Conservation (phyloP, 208 protist species). For the Acanthamoeba royreba region DNA sequence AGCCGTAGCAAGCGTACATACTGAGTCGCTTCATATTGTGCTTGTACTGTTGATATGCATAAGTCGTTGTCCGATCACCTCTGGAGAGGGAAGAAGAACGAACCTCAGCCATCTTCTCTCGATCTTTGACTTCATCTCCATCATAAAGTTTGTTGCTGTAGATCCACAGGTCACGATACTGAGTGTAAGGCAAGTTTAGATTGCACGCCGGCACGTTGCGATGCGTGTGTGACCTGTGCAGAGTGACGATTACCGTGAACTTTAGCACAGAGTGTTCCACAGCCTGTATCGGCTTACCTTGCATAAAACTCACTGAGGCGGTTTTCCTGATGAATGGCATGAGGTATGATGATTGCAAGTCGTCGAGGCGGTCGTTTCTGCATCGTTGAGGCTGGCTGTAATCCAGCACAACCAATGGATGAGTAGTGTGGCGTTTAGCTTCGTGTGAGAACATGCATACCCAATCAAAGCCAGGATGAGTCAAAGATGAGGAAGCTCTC, state of each 20-base stretch:
- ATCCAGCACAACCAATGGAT: too few relatives aligned
- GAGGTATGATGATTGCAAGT: slow-evolving; percentile 7
- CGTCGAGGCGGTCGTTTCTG: background rate
- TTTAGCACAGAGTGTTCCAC: background rate
- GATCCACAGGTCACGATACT: background rate
- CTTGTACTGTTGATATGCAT: background rate
- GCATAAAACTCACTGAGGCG: slow-evolving; percentile 13
- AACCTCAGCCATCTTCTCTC: background rate
- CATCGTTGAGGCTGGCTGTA: background rate
- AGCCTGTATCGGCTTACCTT: background rate
- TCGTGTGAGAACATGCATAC: too few relatives aligned
- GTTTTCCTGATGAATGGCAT: slow-evolving; percentile 26
- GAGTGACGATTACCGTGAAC: too few relatives aligned
- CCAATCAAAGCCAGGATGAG: too few relatives aligned
- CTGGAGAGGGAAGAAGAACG: background rate
- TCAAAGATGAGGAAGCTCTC: too few relatives aligned
- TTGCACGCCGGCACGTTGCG: slow-evolving; percentile 3
- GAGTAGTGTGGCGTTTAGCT: too few relatives aligned
- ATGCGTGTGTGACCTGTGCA: background rate
- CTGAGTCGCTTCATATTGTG: background rate
- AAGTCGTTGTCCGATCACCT: background rate
- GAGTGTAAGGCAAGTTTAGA: background rate
- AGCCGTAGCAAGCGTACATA: slow-evolving; percentile 23
- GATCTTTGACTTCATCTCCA: background rate
- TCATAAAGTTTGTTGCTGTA: slow-evolving; percentile 42